Evolutionary conservation across 2,329 filamentous ascomycete genomes (phyloP).

Genomic region (Orbilia blumenaviensis): DNA sequence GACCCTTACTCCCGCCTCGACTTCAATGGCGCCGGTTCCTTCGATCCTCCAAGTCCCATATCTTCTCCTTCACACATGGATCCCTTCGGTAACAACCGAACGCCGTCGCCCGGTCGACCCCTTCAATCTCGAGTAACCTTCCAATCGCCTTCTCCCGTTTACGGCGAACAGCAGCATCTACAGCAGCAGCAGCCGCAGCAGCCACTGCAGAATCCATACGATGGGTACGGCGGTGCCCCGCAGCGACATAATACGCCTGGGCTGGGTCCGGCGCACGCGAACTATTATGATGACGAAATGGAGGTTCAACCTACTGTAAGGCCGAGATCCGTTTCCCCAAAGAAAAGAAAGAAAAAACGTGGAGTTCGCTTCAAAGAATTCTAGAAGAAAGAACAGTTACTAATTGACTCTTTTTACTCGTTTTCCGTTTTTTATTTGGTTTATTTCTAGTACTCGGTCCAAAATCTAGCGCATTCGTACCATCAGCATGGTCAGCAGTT

Average conservation of each 20-base stretch:
- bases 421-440: not conserved
- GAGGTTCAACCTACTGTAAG: conserved; percentile 37
- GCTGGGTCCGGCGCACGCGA: conserved; percentile 47
- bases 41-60: conserved; percentile 40
- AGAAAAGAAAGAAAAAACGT: not conserved
- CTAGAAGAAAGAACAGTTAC: conserved; percentile 13
- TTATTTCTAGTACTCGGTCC: conserved; percentile 71
- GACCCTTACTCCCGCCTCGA: conserved; percentile 58
- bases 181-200: not conserved
- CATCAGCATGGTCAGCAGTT: conserved; percentile 68
- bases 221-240: conserved; percentile 34
- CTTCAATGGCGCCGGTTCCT: conserved; percentile 55
- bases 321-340: too few relatives aligned
- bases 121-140: conserved; percentile 26
- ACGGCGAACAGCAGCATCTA: conserved; percentile 17
- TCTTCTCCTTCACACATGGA: conserved; percentile 45
- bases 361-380: not conserved
- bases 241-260: conserved; percentile 39
- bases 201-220: conserved; percentile 38
- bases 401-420: conserved; percentile 20
- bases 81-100: conserved; percentile 37
- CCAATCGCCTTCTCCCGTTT: conserved; percentile 12
- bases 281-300: conserved; percentile 52
- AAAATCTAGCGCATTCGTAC: conserved; percentile 72
- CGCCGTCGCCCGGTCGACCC: conserved; percentile 51